Percentiles rank a stretch among this genome's conserved stretches.
These are phyloP conservation scores for Auricularia cornea DNA, from an alignment of 768 basidiomycete genomes.

Conservation along the genomic window DNA sequence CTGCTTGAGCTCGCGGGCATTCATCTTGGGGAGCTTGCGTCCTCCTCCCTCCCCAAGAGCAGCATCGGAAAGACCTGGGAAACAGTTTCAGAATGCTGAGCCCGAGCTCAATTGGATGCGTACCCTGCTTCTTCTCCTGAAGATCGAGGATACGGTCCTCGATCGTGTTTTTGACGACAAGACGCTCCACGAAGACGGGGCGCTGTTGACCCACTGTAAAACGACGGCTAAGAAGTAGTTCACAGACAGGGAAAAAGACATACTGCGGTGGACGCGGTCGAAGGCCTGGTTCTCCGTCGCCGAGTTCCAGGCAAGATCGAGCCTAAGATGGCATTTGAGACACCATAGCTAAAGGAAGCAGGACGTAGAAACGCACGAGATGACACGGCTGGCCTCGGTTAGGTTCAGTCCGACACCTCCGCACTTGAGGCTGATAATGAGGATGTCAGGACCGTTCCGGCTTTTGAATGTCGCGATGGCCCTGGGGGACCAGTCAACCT, in stretches of 20 bases:
- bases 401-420: constrained; percentile 65
- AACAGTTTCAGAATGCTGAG: background rate
- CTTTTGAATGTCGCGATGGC: constrained; percentile 47
- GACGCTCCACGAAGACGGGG: constrained; percentile 55
- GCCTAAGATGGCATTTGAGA: constrained; percentile 25
- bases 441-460: constrained; percentile 48
- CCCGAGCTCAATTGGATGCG: background rate
- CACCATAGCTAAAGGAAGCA: background rate
- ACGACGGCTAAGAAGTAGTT: background rate
- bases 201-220: constrained; percentile 45
- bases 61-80: constrained; percentile 53
- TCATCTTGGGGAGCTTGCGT: background rate
- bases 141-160: constrained; percentile 71
- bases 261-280: constrained; percentile 55
- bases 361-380: constrained; percentile 39
- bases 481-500: constrained; percentile 1
- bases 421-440: constrained; percentile 57
- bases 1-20: background rate
- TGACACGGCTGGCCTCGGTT: constrained; percentile 57
- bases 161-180: constrained; percentile 58
- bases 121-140: constrained; percentile 57
- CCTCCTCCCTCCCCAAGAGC: constrained; percentile 60
- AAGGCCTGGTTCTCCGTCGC: constrained; percentile 63
- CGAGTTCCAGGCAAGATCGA: constrained; percentile 70
- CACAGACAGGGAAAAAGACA: background rate